Evolutionary conservation across 2,329 filamentous ascomycete genomes (phyloP).

Genomic region (Neurospora sp.): DNA sequence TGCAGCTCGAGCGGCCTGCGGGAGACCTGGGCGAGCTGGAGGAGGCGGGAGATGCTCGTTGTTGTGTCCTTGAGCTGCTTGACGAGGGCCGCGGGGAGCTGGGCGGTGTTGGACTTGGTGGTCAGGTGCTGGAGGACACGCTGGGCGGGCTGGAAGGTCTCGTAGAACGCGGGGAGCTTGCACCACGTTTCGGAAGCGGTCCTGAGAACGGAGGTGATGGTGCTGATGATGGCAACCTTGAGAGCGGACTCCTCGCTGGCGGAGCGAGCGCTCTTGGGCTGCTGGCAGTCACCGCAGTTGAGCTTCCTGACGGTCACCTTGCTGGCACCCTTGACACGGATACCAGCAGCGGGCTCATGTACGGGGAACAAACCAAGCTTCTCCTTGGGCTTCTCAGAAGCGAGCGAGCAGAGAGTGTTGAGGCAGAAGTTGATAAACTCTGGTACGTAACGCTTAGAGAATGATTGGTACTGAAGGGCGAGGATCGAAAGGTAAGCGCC

Average conservation of each 20-base stretch:
- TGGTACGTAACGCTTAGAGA: slow-evolving; percentile 81
- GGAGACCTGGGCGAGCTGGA: slow-evolving; percentile 51
- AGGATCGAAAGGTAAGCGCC: slow-evolving; percentile 76
- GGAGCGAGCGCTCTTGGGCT: slow-evolving; percentile 18
- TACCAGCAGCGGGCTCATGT: slow-evolving; percentile 42
- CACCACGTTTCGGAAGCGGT: slow-evolving; percentile 65
- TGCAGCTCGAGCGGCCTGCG: slow-evolving; percentile 81
- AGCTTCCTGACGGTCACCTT: slow-evolving; percentile 40
- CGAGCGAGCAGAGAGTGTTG: slow-evolving; percentile 61
- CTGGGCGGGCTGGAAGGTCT: slow-evolving; percentile 63
- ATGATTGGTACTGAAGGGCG: slow-evolving; percentile 69
- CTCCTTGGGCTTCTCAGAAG: slow-evolving; percentile 41
- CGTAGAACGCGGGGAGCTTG: slow-evolving; percentile 62
- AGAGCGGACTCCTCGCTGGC: slow-evolving; percentile 24
- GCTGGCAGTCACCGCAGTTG: slow-evolving; percentile 47
- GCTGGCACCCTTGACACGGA: slow-evolving; percentile 39
- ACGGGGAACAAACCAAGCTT: slow-evolving; percentile 50
- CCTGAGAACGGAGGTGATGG: slow-evolving; percentile 56
- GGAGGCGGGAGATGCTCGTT: slow-evolving; percentile 40
- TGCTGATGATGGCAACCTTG: slow-evolving; percentile 52
- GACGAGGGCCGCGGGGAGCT: slow-evolving; percentile 36
- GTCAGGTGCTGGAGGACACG: slow-evolving; percentile 51
- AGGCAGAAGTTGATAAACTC: slow-evolving; percentile 76
- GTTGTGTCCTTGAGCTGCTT: slow-evolving; percentile 32
- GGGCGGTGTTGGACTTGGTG: slow-evolving; percentile 40